phyloP scores from a whole-genome alignment of 495 filamentous ascomycete species.

The Pseudevernia furfuracea region DNA sequence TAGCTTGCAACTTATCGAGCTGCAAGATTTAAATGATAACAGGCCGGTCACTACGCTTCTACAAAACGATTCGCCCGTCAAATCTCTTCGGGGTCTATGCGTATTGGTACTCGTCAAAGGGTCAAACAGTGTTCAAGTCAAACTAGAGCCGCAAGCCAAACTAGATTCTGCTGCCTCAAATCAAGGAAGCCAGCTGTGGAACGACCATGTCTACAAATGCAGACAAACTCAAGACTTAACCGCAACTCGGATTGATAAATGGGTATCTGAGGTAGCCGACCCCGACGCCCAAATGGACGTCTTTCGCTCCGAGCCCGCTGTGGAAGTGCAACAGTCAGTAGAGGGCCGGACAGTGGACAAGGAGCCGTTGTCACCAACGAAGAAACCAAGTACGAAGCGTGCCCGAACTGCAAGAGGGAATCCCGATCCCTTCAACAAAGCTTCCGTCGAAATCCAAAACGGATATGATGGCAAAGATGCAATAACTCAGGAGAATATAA shows the following conservation, averaged over 20 bases:
- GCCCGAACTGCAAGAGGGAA: conserved; percentile 2
- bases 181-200: background rate
- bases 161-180: background rate
- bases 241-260: background rate
- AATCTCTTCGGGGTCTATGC: conserved; percentile 5
- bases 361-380: background rate
- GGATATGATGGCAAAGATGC: background rate
- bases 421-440: conserved; percentile 1
- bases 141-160: background rate
- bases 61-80: conserved; percentile 2
- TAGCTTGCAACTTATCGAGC: conserved; percentile 11
- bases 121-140: background rate
- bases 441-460: background rate
- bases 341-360: background rate
- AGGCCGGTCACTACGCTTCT: conserved; percentile 15
- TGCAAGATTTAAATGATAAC: conserved; percentile 13
- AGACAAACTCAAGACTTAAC: background rate
- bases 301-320: background rate
- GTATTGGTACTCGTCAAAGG: conserved; percentile 11
- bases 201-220: background rate
- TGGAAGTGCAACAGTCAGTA: background rate
- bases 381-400: conserved; percentile 11
- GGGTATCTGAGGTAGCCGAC: background rate
- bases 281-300: background rate
- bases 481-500: background rate